Percentiles rank a stretch among this genome's conserved stretches.
phyloP scores from a whole-genome alignment of 1,284 basidiomycete genomes.

The Leucoagaricus sp. region DNA sequence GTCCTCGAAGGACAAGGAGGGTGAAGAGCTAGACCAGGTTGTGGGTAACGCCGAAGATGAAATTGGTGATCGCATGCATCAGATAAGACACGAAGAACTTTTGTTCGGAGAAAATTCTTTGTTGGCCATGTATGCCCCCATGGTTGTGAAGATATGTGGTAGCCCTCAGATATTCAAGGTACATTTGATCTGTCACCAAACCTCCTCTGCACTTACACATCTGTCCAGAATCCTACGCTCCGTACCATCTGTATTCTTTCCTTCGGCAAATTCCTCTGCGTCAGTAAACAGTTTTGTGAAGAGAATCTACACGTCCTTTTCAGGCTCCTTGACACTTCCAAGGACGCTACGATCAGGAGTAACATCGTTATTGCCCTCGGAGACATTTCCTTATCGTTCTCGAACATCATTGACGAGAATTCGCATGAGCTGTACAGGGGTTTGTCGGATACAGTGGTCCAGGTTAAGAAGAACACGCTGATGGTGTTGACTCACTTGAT shows the following conservation, averaged over 20 bases:
- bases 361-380: slow-evolving; percentile 98
- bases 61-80: slow-evolving; percentile 89
- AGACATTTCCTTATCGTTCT: slow-evolving; percentile 96
- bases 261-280: slow-evolving; percentile 96
- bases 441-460: slow-evolving; percentile 81
- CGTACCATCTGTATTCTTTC: slow-evolving; percentile 88
- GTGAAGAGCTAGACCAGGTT: slow-evolving; percentile 94
- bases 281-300: slow-evolving; percentile 94
- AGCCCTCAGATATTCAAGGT: slow-evolving; percentile 89
- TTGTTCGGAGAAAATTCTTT: slow-evolving; percentile 86
- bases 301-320: slow-evolving; percentile 87
- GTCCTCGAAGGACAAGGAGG: slow-evolving; percentile 71
- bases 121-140: slow-evolving; percentile 84
- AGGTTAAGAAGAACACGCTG: slow-evolving; percentile 98
- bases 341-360: slow-evolving; percentile 86
- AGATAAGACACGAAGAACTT: slow-evolving; percentile 85
- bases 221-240: slow-evolving; percentile 77
- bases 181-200: neutral
- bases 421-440: slow-evolving; percentile 95
- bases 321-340: slow-evolving; percentile 90
- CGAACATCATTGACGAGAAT: slow-evolving; percentile 96
- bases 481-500: slow-evolving; percentile 99
- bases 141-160: slow-evolving; percentile 89
- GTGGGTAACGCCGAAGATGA: slow-evolving; percentile 98
- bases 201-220: neutral